Base-by-base conservation (phyloP, 164 flowering plant genomes). In the Magnolia changhungtana region DNA sequence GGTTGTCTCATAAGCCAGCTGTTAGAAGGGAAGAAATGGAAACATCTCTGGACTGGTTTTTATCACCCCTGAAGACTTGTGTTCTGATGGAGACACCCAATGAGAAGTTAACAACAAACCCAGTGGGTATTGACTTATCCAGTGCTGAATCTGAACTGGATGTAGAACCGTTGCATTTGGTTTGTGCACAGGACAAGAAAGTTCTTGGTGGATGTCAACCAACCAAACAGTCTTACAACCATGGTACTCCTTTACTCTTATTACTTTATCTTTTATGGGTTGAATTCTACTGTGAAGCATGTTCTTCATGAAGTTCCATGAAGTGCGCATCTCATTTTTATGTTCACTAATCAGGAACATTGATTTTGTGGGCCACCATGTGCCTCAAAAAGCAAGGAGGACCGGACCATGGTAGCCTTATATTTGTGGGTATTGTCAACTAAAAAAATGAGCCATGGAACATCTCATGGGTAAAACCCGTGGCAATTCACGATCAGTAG, bases 21-120 rank as follows among this genome's bases (percentile, higher is more conserved):
- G 65, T 76, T 58, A 78, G 76, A 73, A 87, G 73, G 81, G 82
- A 84, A 75, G 86, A 75, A 8, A 75, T 78, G 0, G 92, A 88
- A 21, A 74, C 84, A 63, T 90, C 96, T 55, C 87, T 87, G 1
- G 83, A 85, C 67, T 92, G 91, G 92, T 80, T 79, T 7, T 74
- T 86, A 73, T 92, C 98, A 31, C 98, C 99, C 63, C 97, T 90
- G 7, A 96, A 94, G 84, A 88, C 90, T 8, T 94, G 99, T 83
- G 84, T 87, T 70, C 50, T 92, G 67, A 82, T 92, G 88, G 92
- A 91, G 78, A 97, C 90, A 3, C 75, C 88, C 0, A 78, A 81
- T 50, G 85, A 86, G 55, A 79, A 81, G 55, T 23, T 72, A 31
- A 1, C 51, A 20, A 75, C 49, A 27, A 74, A 75, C 79, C 67